Evolutionary conservation across 2,329 filamentous ascomycete genomes (phyloP).

Genomic region (Akanthomyces uredinophilus): DNA sequence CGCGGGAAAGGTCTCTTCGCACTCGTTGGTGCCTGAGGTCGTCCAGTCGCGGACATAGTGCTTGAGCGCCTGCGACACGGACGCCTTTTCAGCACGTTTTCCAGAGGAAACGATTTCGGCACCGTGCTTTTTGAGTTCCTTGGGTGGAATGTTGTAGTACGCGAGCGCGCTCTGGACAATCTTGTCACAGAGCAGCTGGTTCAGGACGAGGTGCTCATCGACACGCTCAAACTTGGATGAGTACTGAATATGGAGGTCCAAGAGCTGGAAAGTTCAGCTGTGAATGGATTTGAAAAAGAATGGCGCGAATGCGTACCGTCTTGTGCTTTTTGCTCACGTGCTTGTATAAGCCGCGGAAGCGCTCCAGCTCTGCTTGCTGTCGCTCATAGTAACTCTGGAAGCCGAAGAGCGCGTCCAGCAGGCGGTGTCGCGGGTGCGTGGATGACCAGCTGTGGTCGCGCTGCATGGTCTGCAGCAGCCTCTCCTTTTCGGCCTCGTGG

Average conservation of each 20-base stretch:
- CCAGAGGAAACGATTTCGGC: slow-evolving; percentile 33
- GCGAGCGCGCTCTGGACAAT: slow-evolving; percentile 41
- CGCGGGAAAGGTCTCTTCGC: slow-evolving; percentile 37
- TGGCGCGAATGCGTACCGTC: slow-evolving; percentile 16
- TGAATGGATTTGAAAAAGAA: too few species aligned
- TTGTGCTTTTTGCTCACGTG: slow-evolving; percentile 32
- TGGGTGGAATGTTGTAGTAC: slow-evolving; percentile 40
- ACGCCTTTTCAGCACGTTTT: slow-evolving; percentile 39
- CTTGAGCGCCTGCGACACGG: slow-evolving; percentile 49
- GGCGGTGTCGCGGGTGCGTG: slow-evolving; percentile 34
- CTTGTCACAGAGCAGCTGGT: slow-evolving; percentile 40
- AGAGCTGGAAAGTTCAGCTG: slow-evolving; percentile 28
- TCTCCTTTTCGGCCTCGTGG: slow-evolving; percentile 4
- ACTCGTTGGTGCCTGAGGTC: slow-evolving; percentile 40
- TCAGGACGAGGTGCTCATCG: slow-evolving; percentile 38
- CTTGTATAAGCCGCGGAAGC: slow-evolving; percentile 32
- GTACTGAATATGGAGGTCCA: slow-evolving; percentile 54
- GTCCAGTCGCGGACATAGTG: slow-evolving; percentile 56
- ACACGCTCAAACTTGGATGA: slow-evolving; percentile 45
- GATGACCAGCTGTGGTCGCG: slow-evolving; percentile 23
- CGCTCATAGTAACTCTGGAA: slow-evolving; percentile 31
- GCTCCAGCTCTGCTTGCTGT: slow-evolving; percentile 32
- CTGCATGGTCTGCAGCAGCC: neutral
- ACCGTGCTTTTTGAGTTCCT: slow-evolving; percentile 41
- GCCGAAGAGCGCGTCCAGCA: slow-evolving; percentile 36